phyloP scores from a whole-genome alignment of 495 filamentous ascomycete species.

The Penicillium coprophilum region DNA sequence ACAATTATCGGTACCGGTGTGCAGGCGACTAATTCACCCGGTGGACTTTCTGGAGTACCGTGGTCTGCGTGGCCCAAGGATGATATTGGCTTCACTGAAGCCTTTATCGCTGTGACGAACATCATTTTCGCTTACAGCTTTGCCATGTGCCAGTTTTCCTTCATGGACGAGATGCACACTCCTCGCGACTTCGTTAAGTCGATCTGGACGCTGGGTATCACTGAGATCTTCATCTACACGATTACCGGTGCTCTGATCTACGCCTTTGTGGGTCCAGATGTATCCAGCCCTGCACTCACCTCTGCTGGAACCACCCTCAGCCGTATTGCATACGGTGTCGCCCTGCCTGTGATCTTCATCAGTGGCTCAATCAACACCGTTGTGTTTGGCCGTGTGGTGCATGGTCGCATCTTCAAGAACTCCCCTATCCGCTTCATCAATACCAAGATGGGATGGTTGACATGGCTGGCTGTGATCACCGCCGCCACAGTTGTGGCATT shows the following conservation, averaged over 20 bases:
- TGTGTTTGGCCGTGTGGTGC: conserved; percentile 61
- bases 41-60: conserved; percentile 33
- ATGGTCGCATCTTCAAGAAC: conserved; percentile 55
- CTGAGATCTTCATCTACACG: conserved; percentile 66
- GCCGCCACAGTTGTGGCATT: conserved; percentile 61
- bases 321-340: conserved; percentile 71
- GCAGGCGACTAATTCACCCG: conserved; percentile 33
- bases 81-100: conserved; percentile 33
- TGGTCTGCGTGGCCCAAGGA: conserved; percentile 43
- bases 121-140: conserved; percentile 67
- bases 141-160: conserved; percentile 67
- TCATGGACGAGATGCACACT: conserved; percentile 74
- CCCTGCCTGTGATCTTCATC: conserved; percentile 70
- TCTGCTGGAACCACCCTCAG: conserved; percentile 58
- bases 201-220: conserved; percentile 57
- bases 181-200: conserved; percentile 63
- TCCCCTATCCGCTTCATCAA: conserved; percentile 58
- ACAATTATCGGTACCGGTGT: conserved; percentile 66
- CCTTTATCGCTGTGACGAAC: conserved; percentile 64
- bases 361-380: conserved; percentile 64
- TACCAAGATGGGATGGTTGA: conserved; percentile 55
- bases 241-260: conserved; percentile 68
- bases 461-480: conserved; percentile 56
- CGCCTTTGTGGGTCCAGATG: conserved; percentile 62
- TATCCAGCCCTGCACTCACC: conserved; percentile 66